Percentiles rank a stretch among this genome's conserved stretches.
These are phyloP conservation scores for Globisporangium orthogonon DNA, from an alignment of 352 stramenopile genomes.

Conservation along the genomic window DNA sequence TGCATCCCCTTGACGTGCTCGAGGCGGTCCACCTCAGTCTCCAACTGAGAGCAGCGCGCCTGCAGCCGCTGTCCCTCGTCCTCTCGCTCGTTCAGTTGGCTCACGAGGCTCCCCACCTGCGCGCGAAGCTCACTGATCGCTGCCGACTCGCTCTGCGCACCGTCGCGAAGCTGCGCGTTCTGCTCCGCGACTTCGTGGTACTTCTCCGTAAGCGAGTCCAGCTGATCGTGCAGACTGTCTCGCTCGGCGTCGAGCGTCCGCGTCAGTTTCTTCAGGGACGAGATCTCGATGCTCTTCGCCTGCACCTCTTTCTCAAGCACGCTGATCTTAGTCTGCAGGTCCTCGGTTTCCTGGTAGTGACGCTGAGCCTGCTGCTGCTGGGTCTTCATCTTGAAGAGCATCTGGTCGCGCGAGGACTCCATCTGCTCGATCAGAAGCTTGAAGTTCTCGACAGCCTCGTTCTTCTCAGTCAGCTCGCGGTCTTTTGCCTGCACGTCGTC, in stretches of 20 bases:
- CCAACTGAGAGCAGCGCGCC: conserved; percentile 30
- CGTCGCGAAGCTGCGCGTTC: conserved; percentile 31
- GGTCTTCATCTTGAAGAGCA: conserved; percentile 74
- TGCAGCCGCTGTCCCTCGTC: conserved; percentile 35
- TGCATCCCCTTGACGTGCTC: conserved; percentile 63
- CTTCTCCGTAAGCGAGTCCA: conserved; percentile 71
- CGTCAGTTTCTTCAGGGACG: conserved; percentile 62
- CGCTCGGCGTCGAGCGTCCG: conserved; percentile 64
- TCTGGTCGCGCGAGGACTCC: conserved; percentile 74
- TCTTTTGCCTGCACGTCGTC: conserved; percentile 53
- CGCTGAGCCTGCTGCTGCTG: conserved; percentile 60
- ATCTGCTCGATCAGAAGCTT: conserved; percentile 78
- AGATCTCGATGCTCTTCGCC: conserved; percentile 38
- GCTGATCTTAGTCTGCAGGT: conserved; percentile 40
- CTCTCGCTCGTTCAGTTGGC: conserved; percentile 53
- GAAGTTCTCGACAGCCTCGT: conserved; percentile 53
- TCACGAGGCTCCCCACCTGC: conserved; percentile 47
- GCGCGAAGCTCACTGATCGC: conserved; percentile 41
- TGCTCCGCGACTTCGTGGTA: conserved; percentile 53
- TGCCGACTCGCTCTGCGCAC: conserved; percentile 24
- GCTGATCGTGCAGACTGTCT: conserved; percentile 57
- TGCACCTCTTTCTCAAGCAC: conserved; percentile 37
- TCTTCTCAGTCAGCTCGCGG: conserved; percentile 54
- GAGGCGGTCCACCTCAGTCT: conserved; percentile 44
- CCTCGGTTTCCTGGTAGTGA: conserved; percentile 42